Base-by-base conservation (phyloP, 352 stramenopile genomes). In the Phytophthora pisi region DNA sequence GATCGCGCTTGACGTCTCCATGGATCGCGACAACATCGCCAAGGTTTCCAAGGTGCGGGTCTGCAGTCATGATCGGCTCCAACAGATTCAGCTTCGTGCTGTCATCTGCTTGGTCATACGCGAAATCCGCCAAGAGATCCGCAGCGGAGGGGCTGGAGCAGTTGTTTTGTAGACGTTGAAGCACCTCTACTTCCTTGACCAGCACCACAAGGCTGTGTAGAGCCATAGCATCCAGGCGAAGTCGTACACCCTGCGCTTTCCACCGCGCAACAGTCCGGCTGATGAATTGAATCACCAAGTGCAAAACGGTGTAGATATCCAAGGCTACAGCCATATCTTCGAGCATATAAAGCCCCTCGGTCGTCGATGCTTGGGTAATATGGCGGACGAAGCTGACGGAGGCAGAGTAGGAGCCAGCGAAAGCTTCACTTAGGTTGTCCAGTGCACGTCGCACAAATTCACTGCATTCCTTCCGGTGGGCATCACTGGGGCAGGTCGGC, bases 391-490 rank as follows among this genome's bases (percentile, higher is more conserved):
- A 85, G 24, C 57, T 68, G 4, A 79, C 52, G 3, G 66, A 73
- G 16, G 74, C 66, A 8, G 71, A 72, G 36, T 85, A 86, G n/a
- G 78, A 79, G 0, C 20, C 34, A 31, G 43, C 53, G 24, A 85
- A 63, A 11, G 31, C 56, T 23, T 74, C 64, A n/a, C 55, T 23
- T 6, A 77, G 42, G 50, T 85, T 90, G 4, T 72, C 58, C 13
- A 90, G 75, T 8, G 70, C 55, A 30, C 82, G 81, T 31, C 67
- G 80, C 42, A 91, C 60, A 38, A 90, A 79, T 46, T 72, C 64
- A 49, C 31, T 75, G 57, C 82, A 91, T 51, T 86, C 72, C 5
- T 65, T 58, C 15, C 77, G 77, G 20, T 90, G 83, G 2, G 24
- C 34, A 49, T 61, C 49, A 34, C 59, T 81, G 30, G 61, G 30